Evolutionary conservation across 306 rosid genomes (phyloP).

Genomic region (Sphenostylis stenocarpa): DNA sequence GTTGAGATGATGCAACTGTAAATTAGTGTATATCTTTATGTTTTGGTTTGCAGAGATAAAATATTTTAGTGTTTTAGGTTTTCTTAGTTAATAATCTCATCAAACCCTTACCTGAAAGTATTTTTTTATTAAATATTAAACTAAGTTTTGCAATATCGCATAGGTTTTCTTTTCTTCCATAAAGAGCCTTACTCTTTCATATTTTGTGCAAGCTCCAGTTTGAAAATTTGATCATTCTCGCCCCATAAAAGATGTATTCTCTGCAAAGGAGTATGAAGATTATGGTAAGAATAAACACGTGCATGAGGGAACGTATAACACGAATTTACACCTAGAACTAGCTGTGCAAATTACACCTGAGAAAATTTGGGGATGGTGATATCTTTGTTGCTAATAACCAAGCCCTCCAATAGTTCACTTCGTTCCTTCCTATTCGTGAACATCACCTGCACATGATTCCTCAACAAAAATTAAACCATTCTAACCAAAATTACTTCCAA

Average conservation of each 20-base stretch:
- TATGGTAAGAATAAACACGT: background rate
- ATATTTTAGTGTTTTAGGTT: too few relatives aligned
- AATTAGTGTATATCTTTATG: too few relatives aligned
- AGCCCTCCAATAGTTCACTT: constrained; percentile 68
- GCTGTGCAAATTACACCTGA: constrained; percentile 48
- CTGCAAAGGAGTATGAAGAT: constrained; percentile 35
- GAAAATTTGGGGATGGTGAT: constrained; percentile 51
- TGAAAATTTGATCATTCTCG: constrained; percentile 79
- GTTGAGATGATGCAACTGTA: too few relatives aligned
- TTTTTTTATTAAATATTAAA: too few relatives aligned
- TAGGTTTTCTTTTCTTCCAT: background rate
- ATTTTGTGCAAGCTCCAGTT: constrained; percentile 66
- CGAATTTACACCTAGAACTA: background rate
- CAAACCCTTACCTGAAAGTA: too few relatives aligned
- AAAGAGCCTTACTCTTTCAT: constrained; percentile 62
- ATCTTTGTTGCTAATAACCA: constrained; percentile 59
- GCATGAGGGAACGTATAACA: background rate
- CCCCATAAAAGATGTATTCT: constrained; percentile 92
- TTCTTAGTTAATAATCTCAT: too few relatives aligned
- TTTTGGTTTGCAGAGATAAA: too few relatives aligned
- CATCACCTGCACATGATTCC: constrained; percentile 69
- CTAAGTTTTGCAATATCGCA: background rate
- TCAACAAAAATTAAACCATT: background rate
- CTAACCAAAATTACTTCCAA: background rate
- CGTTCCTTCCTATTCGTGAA: constrained; percentile 83